Evolutionary conservation across 2,329 filamentous ascomycete species (phyloP).

Genomic region (Cladosporium sphaerospermum): DNA sequence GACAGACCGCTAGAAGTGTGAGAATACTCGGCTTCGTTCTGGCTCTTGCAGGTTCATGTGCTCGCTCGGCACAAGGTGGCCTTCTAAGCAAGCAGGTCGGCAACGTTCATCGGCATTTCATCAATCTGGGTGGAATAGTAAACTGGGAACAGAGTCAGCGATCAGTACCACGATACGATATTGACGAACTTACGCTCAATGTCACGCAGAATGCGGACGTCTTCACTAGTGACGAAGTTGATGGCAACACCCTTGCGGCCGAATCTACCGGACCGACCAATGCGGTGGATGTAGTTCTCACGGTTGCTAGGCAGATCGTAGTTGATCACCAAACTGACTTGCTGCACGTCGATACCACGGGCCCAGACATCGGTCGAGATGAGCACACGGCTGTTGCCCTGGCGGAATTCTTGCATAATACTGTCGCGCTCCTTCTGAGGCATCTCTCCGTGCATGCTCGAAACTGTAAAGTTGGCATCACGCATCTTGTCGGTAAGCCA

Average conservation of each 20-base stretch:
- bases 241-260: conserved; percentile 99
- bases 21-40: background rate
- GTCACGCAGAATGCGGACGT: conserved; percentile 98
- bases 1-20: background rate
- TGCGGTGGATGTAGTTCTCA: conserved; percentile 99
- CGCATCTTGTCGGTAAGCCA: conserved; percentile 98
- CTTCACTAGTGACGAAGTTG: conserved; percentile 99
- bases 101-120: conserved; percentile 91
- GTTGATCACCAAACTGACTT: conserved; percentile 99
- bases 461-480: conserved; percentile 98
- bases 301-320: conserved; percentile 98
- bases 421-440: conserved; percentile 95
- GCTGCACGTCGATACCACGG: conserved; percentile 99
- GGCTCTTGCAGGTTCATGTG: background rate
- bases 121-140: conserved; percentile 97
- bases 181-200: conserved; percentile 74
- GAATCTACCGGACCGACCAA: conserved; percentile 98
- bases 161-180: background rate
- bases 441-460: conserved; percentile 99
- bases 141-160: conserved; percentile 44
- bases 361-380: conserved; percentile 97
- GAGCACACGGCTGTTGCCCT: conserved; percentile 94
- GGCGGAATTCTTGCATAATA: conserved; percentile 99
- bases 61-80: background rate
- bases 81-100: conserved; percentile 32